phyloP scores from a whole-genome alignment of 1,284 basidiomycete genomes.

The Fomes fomentarius region DNA sequence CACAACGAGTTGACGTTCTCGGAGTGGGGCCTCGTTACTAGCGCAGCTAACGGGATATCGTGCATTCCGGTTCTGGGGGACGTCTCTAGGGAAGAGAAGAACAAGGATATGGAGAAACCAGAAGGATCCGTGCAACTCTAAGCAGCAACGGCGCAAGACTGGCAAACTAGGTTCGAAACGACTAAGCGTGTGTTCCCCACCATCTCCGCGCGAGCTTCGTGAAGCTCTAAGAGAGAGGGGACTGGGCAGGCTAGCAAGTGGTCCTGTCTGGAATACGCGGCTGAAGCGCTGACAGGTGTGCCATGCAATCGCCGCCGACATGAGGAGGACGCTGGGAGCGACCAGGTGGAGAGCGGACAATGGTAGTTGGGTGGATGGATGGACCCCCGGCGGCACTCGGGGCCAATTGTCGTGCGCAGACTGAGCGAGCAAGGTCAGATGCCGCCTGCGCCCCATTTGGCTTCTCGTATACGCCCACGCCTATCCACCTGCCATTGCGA shows the following conservation, averaged over 20 bases:
- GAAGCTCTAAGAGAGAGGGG: neutral
- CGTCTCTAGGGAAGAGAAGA: slow-evolving; percentile 1
- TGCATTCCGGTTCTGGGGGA: neutral
- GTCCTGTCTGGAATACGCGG: neutral
- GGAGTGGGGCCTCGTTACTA: neutral
- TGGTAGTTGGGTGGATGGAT: too few species aligned
- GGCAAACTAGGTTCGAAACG: neutral
- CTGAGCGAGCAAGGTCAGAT: neutral
- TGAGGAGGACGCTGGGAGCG: neutral
- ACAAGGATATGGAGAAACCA: neutral
- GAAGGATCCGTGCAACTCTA: too few species aligned
- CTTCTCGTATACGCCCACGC: neutral
- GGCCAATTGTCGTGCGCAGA: neutral
- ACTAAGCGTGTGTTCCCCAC: neutral
- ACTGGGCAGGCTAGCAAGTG: too few species aligned
- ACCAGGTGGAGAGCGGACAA: neutral
- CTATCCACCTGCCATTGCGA: too few species aligned
- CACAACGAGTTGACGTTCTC: neutral
- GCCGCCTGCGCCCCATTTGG: neutral
- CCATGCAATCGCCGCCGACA: neutral
- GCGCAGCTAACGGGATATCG: neutral
- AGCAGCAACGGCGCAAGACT: too few species aligned
- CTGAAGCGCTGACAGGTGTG: neutral
- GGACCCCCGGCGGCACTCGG: neutral
- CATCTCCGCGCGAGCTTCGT: neutral